Percentiles rank a stretch among this genome's conserved stretches.
These are phyloP conservation scores for Coniferiporia weirii DNA, from an alignment of 1,284 basidiomycete species.

Conservation along the genomic window DNA sequence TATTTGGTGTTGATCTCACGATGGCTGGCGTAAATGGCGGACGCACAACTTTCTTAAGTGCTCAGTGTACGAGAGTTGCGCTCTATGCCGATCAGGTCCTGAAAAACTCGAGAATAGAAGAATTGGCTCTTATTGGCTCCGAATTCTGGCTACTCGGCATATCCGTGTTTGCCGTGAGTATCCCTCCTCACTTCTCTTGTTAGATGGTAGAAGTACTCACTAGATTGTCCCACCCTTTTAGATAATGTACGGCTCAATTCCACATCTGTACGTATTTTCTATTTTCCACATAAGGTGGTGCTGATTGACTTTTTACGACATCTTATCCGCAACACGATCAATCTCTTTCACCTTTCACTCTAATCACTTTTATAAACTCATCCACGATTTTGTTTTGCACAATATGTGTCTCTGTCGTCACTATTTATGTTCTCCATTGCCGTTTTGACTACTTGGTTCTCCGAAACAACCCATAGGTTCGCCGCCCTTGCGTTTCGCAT, in stretches of 20 bases:
- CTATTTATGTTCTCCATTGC: no score
- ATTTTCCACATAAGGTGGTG: background rate
- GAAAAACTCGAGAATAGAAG: constrained; percentile 43
- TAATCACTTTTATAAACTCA: no score
- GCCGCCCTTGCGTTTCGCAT: constrained; percentile 43
- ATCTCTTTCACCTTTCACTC: background rate
- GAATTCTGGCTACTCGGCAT: constrained; percentile 56
- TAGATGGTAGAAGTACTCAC: background rate
- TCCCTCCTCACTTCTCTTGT: background rate
- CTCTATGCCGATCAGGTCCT: constrained; percentile 37
- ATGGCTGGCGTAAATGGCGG: constrained; percentile 18
- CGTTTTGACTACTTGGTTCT: no score
- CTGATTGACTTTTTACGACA: background rate
- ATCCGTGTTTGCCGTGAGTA: constrained; percentile 39
- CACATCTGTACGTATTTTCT: constrained; percentile 40
- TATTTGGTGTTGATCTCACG: background rate
- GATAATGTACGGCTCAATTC: constrained; percentile 46
- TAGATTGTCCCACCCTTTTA: constrained; percentile 10
- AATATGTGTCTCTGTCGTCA: no score
- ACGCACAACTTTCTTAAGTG: constrained; percentile 25
- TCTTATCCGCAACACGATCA: background rate
- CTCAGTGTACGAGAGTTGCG: constrained; percentile 38
- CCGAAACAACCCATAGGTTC: constrained; percentile 28
- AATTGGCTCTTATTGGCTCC: constrained; percentile 43
- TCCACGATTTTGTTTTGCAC: no score